Percentiles rank a stretch among this genome's conserved stretches.
These are phyloP conservation scores for Lathyrus oleraceus DNA, from an alignment of 306 rosid genomes.

Conservation along the genomic window DNA sequence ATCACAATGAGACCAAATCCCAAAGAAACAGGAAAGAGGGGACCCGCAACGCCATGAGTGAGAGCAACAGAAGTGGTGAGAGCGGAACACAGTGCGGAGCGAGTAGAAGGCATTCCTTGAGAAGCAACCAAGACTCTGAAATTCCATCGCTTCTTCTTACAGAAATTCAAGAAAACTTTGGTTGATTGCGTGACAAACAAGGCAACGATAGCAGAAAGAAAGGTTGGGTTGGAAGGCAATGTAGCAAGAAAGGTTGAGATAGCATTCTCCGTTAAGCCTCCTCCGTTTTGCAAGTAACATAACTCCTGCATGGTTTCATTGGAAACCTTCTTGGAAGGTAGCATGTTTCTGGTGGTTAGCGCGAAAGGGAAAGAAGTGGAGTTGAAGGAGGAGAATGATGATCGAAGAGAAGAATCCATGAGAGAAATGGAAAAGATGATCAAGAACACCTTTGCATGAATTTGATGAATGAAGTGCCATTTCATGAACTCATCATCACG, in stretches of 20 bases:
- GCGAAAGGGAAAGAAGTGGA: slow-evolving; percentile 23
- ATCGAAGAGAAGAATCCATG: too few species aligned
- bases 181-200: slow-evolving; percentile 63
- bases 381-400: too few species aligned
- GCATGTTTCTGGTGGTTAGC: slow-evolving; percentile 37
- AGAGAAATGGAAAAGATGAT: too few species aligned
- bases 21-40: slow-evolving; percentile 80
- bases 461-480: too few species aligned
- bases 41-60: slow-evolving; percentile 48
- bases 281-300: slow-evolving; percentile 55
- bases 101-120: slow-evolving; percentile 94
- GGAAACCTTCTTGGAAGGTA: slow-evolving; percentile 38
- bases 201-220: slow-evolving; percentile 71
- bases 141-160: slow-evolving; percentile 68
- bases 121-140: slow-evolving; percentile 53
- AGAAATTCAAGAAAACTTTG: slow-evolving; percentile 68
- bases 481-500: too few species aligned
- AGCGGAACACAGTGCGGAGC: slow-evolving; percentile 79
- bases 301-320: not conserved
- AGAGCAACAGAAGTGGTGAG: slow-evolving; percentile 83
- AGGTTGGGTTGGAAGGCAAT: slow-evolving; percentile 73
- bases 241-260: slow-evolving; percentile 75
- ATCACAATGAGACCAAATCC: slow-evolving; percentile 85
- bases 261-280: slow-evolving; percentile 54
- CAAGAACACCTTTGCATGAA: too few species aligned